Percentiles rank a stretch among this genome's conserved stretches.
phyloP scores from a whole-genome alignment of 768 basidiomycete genomes.

The Leccinum rimulosum region DNA sequence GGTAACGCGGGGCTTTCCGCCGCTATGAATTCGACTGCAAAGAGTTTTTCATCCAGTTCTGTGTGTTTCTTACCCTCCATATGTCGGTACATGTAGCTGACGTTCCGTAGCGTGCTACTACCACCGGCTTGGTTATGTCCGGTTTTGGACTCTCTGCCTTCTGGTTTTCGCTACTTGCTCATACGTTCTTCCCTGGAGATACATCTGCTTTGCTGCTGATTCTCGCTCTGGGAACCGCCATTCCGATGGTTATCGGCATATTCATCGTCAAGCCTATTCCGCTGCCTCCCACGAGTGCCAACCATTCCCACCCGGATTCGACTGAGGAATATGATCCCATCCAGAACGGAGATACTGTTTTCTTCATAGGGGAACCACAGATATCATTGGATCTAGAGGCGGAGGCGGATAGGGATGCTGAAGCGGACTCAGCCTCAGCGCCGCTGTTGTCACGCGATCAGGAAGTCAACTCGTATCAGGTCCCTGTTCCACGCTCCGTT shows the following conservation, averaged over 20 bases:
- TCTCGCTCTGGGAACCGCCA: constrained; percentile 72
- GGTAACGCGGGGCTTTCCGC: constrained; percentile 68
- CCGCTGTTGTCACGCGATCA: constrained; percentile 22
- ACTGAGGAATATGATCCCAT: constrained; percentile 22
- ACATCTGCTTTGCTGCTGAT: constrained; percentile 75
- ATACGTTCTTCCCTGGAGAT: constrained; percentile 69
- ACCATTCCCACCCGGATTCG: neutral
- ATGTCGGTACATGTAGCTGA: neutral
- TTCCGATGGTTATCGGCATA: constrained; percentile 78
- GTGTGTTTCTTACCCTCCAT: constrained; percentile 41
- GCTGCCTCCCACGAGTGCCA: constrained; percentile 38
- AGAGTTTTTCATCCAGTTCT: constrained; percentile 69
- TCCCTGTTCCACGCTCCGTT: constrained; percentile 14
- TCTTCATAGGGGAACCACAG: constrained; percentile 26
- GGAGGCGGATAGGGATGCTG: constrained; percentile 5
- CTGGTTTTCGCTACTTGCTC: constrained; percentile 77
- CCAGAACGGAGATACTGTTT: constrained; percentile 14
- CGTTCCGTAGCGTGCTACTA: constrained; percentile 58
- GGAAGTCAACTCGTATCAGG: constrained; percentile 20
- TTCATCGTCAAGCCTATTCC: constrained; percentile 73
- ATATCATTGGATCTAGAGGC: constrained; percentile 7
- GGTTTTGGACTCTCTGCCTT: constrained; percentile 93
- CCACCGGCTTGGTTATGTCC: constrained; percentile 76
- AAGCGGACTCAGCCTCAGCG: constrained; percentile 18
- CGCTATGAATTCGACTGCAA: constrained; percentile 81